These are phyloP conservation scores for Pneumocystis jirovecii DNA, from an alignment of 1,139 yeast genomes.

Conservation along the genomic window DNA sequence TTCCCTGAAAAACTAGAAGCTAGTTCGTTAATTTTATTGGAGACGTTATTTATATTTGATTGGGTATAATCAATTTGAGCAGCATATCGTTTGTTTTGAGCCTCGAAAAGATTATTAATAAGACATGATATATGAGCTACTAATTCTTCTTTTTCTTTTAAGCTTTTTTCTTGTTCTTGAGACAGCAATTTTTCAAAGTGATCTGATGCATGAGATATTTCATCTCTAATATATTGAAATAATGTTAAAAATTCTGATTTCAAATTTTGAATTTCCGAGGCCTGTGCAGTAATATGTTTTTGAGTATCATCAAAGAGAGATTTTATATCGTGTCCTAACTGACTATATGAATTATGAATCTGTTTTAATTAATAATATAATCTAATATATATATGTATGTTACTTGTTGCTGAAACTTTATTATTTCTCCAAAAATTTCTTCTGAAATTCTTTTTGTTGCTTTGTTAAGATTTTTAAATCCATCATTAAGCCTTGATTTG, in stretches of 20 bases:
- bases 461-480: constrained; percentile 12
- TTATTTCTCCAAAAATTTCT: constrained; percentile 15
- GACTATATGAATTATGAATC: constrained; percentile 16
- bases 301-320: constrained; percentile 16
- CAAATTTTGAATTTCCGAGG: constrained; percentile 15
- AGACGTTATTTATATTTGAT: constrained; percentile 3
- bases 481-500: constrained; percentile 15
- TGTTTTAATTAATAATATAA: constrained; percentile 2
- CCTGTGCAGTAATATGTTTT: constrained; percentile 14
- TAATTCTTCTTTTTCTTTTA: constrained; percentile 8
- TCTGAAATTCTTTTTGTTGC: constrained; percentile 16
- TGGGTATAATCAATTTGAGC: constrained; percentile 1
- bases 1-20: constrained; percentile 11
- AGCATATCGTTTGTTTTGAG: constrained; percentile 10
- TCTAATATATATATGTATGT: background rate
- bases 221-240: constrained; percentile 6
- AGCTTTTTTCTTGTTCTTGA: constrained; percentile 8
- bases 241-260: constrained; percentile 13
- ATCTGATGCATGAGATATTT: constrained; percentile 3
- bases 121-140: constrained; percentile 8
- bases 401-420: constrained; percentile 14
- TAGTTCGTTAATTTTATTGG: constrained; percentile 5
- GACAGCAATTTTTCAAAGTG: constrained; percentile 5
- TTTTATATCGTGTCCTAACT: constrained; percentile 17
- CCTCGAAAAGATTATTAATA: constrained; percentile 6